Conservation (phyloP, 306 rosid species). For the Sindora glabra region DNA sequence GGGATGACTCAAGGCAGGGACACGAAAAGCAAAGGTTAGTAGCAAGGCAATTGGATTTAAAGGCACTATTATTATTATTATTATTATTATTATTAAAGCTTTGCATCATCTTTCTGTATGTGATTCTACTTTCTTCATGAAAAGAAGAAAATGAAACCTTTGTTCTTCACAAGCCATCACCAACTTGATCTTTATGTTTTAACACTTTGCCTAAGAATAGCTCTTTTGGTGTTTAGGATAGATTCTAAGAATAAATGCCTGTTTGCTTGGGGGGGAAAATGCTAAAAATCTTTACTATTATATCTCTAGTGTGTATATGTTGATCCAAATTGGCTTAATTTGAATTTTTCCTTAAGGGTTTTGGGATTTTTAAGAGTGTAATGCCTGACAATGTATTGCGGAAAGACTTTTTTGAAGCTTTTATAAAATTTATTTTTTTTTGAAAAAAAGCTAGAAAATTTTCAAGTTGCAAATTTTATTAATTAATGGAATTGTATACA, state of each 20-base stretch:
- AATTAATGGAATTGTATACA: too few species aligned
- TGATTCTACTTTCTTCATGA: slow-evolving; percentile 58
- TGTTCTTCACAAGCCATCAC: slow-evolving; percentile 33
- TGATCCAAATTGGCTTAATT: slow-evolving; percentile 3
- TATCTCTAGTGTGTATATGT: slow-evolving; percentile 5
- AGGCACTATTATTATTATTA: too few species aligned
- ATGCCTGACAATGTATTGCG: too few species aligned
- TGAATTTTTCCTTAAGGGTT: too few species aligned
- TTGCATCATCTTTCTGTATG: slow-evolving; percentile 64
- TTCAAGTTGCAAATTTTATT: too few species aligned
- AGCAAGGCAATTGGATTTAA: slow-evolving; percentile 25
- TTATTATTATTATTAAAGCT: too few species aligned
- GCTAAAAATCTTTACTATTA: neutral
- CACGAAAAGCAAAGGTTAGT: slow-evolving; percentile 44
- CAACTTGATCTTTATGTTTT: slow-evolving; percentile 16
- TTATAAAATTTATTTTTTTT: too few species aligned
- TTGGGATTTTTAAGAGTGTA: too few species aligned
- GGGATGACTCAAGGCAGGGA: slow-evolving; percentile 42
- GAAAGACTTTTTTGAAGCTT: too few species aligned
- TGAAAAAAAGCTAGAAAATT: too few species aligned
- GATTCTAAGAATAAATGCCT: slow-evolving; percentile 17
- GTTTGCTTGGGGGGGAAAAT: neutral
- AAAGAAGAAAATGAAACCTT: slow-evolving; percentile 24
- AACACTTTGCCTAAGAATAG: slow-evolving; percentile 19
- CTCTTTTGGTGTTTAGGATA: slow-evolving; percentile 19